Percentiles rank a stretch among this genome's conserved stretches.
These are phyloP conservation scores for Chrysoporthe puriensis DNA, from an alignment of 2,329 filamentous ascomycete genomes.

Conservation along the genomic window DNA sequence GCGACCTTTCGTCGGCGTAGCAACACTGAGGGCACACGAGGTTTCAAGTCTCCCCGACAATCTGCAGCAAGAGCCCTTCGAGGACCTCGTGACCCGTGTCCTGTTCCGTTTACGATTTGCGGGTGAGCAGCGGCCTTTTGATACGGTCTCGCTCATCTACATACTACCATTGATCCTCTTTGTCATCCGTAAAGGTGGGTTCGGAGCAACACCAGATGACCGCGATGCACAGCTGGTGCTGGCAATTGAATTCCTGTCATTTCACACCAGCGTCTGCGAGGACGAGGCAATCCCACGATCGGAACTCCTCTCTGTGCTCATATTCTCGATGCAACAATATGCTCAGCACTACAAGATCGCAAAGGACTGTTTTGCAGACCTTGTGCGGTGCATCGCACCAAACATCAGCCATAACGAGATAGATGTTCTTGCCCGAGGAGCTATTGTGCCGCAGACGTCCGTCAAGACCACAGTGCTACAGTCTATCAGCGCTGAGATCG, in stretches of 20 bases:
- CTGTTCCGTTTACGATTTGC: conserved; percentile 89
- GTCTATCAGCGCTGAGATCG: conserved; percentile 87
- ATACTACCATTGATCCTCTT: conserved; percentile 80
- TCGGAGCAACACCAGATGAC: conserved; percentile 74
- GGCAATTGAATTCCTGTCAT: conserved; percentile 84
- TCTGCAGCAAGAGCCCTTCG: conserved; percentile 78
- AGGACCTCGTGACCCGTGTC: conserved; percentile 82
- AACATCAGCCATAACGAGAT: conserved; percentile 79
- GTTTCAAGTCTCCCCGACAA: conserved; percentile 73
- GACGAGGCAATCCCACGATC: conserved; percentile 77
- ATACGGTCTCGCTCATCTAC: conserved; percentile 85
- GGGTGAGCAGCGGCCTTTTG: conserved; percentile 92
- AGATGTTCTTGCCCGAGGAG: conserved; percentile 73
- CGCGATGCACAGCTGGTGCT: conserved; percentile 88
- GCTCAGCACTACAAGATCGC: conserved; percentile 93
- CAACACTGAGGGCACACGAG: conserved; percentile 78
- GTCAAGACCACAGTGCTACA: conserved; percentile 87
- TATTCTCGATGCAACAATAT: conserved; percentile 84
- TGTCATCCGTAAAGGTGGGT: conserved; percentile 77
- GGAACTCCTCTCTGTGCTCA: conserved; percentile 71
- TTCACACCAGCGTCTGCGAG: conserved; percentile 80
- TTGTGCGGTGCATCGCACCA: conserved; percentile 81
- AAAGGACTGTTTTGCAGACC: conserved; percentile 88
- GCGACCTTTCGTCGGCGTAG: conserved; percentile 83
- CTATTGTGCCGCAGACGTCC: conserved; percentile 76